Evolutionary conservation across 805 yeast genomes (phyloP), one percentile per base, ranked within the genome.

Genomic region (Wickerhamiella bombiphila): DNA sequence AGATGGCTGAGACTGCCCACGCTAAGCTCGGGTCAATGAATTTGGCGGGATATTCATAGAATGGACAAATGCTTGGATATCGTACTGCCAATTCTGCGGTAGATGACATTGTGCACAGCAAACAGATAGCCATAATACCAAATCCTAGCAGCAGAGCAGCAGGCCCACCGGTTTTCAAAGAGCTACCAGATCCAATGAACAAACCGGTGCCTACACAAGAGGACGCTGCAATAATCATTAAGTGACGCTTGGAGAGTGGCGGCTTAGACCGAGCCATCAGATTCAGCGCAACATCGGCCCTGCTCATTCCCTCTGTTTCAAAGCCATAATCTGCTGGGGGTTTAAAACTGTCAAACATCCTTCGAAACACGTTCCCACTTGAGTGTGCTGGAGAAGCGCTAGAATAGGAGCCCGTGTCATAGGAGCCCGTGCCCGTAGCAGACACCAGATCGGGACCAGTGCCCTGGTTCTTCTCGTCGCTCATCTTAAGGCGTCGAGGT

Each of bases 151-250:
- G 59, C 33, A 70, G 45, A 34, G 69, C 70, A 11, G 70, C 80
- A 3, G 85, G 82, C 22, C 85, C 85, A 44, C 78, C 77, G 11
- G 57, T 53, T 28, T 54, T 50, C 44, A 77, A 60, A 2, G 76
- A 68, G 22, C 59, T 50, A 34, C 79, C 80, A 17, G 74, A 65
- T 50, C 83, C 83, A 38, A 76, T 76, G 44, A 77, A 69, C 39
- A 76, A 58, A 56, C 83, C 82, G 1, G 82, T 74, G 48, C 83
- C 83, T 34, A 75, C 72, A 47, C 88, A 80, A 47, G 91, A 88
- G 47, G 91, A 93, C 46, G 81, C 72, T 45, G 91, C 79, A 52
- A 77, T 73, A 79, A 77, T 73, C 39, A 74, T 66, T 44, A 75
- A 65, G 51, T 76, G 83, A 37, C 83, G 40, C 29, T 45, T 42